Evolutionary conservation across 768 basidiomycete genomes (phyloP).

Genomic region (Collybia mongolica): DNA sequence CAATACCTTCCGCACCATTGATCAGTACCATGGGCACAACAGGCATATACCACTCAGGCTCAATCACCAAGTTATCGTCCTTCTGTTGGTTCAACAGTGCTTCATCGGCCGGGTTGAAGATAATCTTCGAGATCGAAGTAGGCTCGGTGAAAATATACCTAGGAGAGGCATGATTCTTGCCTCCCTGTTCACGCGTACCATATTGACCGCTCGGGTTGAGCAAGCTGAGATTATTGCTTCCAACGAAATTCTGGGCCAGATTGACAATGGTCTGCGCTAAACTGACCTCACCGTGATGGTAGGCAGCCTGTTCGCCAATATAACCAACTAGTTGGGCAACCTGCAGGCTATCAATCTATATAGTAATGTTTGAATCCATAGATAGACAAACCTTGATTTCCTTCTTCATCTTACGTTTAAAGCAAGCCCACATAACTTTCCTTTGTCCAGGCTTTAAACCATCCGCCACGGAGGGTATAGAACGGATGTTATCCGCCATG

Average conservation of each 20-base stretch:
- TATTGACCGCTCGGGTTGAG: conserved; percentile 90
- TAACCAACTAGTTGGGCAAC: conserved; percentile 96
- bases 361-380: background rate
- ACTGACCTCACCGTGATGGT: conserved; percentile 94
- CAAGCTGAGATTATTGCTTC: conserved; percentile 93
- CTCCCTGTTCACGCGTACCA: conserved; percentile 90
- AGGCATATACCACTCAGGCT: conserved; percentile 95
- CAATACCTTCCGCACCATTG: conserved; percentile 97
- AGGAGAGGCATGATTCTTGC: conserved; percentile 95
- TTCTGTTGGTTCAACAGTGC: conserved; percentile 78
- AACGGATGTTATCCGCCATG: conserved; percentile 98
- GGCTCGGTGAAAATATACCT: conserved; percentile 94
- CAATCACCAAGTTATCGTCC: conserved; percentile 84
- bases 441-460: conserved; percentile 97
- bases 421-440: conserved; percentile 95
- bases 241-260: conserved; percentile 92
- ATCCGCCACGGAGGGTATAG: conserved; percentile 92
- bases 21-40: conserved; percentile 84
- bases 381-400: conserved; percentile 73
- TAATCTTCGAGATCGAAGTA: conserved; percentile 64
- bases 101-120: conserved; percentile 87
- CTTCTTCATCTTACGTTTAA: conserved; percentile 89
- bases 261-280: conserved; percentile 89
- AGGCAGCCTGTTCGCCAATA: conserved; percentile 89
- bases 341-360: conserved; percentile 28